Base-by-base conservation (phyloP, 2,329 filamentous ascomycete genomes). In the Apiospora marii region DNA sequence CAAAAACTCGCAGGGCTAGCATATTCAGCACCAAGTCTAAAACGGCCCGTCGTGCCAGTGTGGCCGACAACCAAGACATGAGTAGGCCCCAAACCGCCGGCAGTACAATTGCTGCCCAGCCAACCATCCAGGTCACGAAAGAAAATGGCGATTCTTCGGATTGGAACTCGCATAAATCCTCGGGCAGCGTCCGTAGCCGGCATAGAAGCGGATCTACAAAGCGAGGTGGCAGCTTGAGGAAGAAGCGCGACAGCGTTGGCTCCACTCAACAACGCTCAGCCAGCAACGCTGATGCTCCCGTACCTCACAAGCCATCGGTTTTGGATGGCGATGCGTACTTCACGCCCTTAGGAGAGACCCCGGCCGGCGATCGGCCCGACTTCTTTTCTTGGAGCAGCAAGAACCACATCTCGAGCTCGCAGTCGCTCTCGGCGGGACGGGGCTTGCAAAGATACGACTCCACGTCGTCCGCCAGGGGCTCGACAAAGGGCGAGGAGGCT, bases 121-220 rank as follows among this genome's bases (percentile, higher is more conserved):
- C 94, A 1, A 87, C 91, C 1, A 95, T 97, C 74, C 93, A 96
- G 72, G 88, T 97, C 37, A 96, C 92, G 0, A 89, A 90, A 72
- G 93, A 94, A 72, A 88, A 83, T 77, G 88, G 83, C 72, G 84
- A 81, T 76, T 78, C 75, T 71, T 81, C 77, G 77, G 86, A 85
- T 34, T 75, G 77, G 34, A 78, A 80, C 14, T 79, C 77, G 22
- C 79, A 83, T 67, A 82, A 81, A 69, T 81, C 85, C 5, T 76
- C 81, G 5, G 70, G 68, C 30, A 83, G 82, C 46, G 79, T 84
- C 75, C 83, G 84, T 78, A 73, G 80, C 27, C 81, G 83, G 67
- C 34, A 24, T 5, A 83, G 85, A 73, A 88, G 86, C 75, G 85
- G 85, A 67, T 86, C 87, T 5, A 79, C 81, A 14, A 85, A 84